Conservation (phyloP, 148 eudicot species). For the Beta vulgaris region DNA sequence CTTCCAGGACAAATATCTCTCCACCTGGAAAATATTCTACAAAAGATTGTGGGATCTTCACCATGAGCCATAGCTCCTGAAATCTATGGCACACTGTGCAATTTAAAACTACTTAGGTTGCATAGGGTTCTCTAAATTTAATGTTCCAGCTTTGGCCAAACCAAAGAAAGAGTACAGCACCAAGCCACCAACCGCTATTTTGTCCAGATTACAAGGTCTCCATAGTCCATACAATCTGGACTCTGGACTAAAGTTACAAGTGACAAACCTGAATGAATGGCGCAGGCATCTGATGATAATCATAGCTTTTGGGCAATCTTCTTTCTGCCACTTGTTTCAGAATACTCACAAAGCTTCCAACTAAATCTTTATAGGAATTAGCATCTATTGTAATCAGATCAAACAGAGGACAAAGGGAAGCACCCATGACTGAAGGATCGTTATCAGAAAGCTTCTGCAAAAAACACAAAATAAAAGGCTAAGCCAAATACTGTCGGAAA, state of each 20-base stretch:
- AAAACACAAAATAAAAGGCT: constrained; percentile 9
- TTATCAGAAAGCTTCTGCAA: constrained; percentile 91
- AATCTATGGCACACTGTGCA: neutral
- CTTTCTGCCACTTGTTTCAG: constrained; percentile 96
- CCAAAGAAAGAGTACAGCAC: neutral
- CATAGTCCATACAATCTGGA: neutral
- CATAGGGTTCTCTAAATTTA: neutral
- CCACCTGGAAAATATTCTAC: neutral
- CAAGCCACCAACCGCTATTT: neutral
- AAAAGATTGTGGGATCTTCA: neutral
- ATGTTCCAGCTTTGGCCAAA: constrained; percentile 9
- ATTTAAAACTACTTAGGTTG: neutral
- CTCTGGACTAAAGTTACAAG: neutral
- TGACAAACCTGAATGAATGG: constrained; percentile 86
- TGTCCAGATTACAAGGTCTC: neutral
- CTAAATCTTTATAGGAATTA: constrained; percentile 77
- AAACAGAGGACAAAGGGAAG: constrained; percentile 84
- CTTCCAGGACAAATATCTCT: too few species aligned
- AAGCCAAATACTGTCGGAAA: neutral
- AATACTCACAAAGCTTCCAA: constrained; percentile 84
- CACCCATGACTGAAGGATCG: constrained; percentile 99
- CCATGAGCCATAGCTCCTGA: neutral
- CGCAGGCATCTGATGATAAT: constrained; percentile 99
- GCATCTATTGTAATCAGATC: constrained; percentile 75
- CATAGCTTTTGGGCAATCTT: constrained; percentile 89